These are phyloP conservation scores for Pseudozyma sp. DNA, from an alignment of 1,284 basidiomycete species.

Conservation along the genomic window DNA sequence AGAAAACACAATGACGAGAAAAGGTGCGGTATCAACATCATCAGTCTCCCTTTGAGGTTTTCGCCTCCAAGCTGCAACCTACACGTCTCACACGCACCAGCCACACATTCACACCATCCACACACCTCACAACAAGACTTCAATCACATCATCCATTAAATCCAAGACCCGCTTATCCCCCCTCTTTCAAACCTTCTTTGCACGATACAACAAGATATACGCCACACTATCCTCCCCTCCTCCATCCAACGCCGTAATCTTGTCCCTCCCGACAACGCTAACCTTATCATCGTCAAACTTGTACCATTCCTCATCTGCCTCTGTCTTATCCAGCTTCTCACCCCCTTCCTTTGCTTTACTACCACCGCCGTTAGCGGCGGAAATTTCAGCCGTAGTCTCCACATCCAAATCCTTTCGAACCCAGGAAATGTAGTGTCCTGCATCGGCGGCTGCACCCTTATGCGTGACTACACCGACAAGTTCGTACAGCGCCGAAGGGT, in stretches of 20 bases:
- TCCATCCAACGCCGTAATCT: constrained; percentile 62
- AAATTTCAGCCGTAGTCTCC: constrained; percentile 6
- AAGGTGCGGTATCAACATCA: too few relatives aligned
- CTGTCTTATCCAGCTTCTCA: constrained; percentile 31
- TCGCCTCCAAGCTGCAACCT: too few relatives aligned
- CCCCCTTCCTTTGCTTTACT: background rate
- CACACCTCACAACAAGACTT: too few relatives aligned
- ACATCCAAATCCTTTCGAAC: constrained; percentile 70
- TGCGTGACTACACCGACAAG: constrained; percentile 94
- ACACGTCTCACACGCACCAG: too few relatives aligned
- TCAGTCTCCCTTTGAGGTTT: too few relatives aligned
- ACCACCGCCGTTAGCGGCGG: background rate
- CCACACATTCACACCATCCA: too few relatives aligned
- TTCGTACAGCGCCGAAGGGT: constrained; percentile 83
- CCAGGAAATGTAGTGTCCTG: constrained; percentile 92
- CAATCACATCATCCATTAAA: too few relatives aligned
- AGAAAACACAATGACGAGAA: too few relatives aligned
- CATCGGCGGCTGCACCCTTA: constrained; percentile 93
- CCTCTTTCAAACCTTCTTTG: constrained; percentile 34
- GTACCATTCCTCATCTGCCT: constrained; percentile 65
- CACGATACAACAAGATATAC: constrained; percentile 63
- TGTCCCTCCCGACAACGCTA: constrained; percentile 56
- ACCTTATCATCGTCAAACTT: constrained; percentile 68
- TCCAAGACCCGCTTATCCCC: background rate
- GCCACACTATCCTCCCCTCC: constrained; percentile 68